Base-by-base conservation (phyloP, 2,329 filamentous ascomycete species). In the Sporothrix schenckii region DNA sequence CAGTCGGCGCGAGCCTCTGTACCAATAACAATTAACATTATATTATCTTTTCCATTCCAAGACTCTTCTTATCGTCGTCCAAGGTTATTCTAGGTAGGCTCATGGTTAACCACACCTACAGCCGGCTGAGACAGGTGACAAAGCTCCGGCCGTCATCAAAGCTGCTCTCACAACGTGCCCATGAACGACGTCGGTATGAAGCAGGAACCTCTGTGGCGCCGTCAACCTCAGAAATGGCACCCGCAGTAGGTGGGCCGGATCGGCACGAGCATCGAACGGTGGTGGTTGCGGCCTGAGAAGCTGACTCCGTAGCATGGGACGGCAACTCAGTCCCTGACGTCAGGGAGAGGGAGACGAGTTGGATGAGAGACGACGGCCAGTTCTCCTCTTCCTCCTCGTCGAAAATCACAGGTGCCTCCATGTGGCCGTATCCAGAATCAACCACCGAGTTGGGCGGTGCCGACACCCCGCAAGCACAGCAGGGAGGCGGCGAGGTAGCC, bases 361-460 rank as follows among this genome's bases (percentile, higher is more conserved):
- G 58, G 11, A 63, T 39, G 0, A 39, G 39, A n/a, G 58, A 27
- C 1, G n/a, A 47, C 0, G 58, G 24, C 5, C 58, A 7, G 34
- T 34, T 6, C 34, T 34, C 34, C 34, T 34, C 34, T 0, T 9
- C 34, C 6, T 34, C 34, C 6, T 34, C 58, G 30, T 47, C 58
- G 41, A 63, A 63, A 16, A 63, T 21, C 39, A 63, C 58, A 7
- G 58, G 39, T 7, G 58, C 58, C 6, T 63, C 58, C 47, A 39
- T 66, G 50, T 21, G 41, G 52, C 66, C 24, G 41, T 60, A 50
- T 27, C 21, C 66, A 13, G 66, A 68, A n/a, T 52, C 54, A 16
- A 41, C 66, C 3, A 60, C 24, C 16, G 66, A 68, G 54, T 52
- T 60, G 53, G 66, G 66, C 41, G 66, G 66, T 9, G 66, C 41